phyloP scores from a whole-genome alignment of 495 filamentous ascomycete genomes.

The Penicillium diatomitis region DNA sequence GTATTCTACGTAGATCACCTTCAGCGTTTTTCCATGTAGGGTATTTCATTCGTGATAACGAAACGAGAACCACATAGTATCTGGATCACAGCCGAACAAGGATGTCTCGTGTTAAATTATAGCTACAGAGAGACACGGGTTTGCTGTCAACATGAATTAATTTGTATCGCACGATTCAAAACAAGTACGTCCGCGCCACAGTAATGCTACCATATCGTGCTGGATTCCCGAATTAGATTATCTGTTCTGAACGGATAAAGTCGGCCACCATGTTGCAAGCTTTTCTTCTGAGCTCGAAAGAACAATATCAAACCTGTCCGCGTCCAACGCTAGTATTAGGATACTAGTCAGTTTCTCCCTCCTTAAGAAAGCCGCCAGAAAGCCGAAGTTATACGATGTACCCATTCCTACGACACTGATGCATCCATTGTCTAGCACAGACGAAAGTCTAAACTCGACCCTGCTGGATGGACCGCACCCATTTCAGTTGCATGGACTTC shows the following conservation, averaged over 20 bases:
- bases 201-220: slow-evolving; percentile 35
- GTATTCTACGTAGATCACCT: slow-evolving; percentile 29
- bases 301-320: slow-evolving; percentile 16
- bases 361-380: slow-evolving; percentile 16
- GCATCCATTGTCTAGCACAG: slow-evolving; percentile 10
- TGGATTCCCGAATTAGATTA: slow-evolving; percentile 40
- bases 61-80: slow-evolving; percentile 25
- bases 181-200: slow-evolving; percentile 23
- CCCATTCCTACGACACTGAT: slow-evolving; percentile 29
- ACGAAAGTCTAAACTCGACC: slow-evolving; percentile 1
- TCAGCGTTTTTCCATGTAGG: slow-evolving; percentile 34
- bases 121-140: slow-evolving; percentile 25
- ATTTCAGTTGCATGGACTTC: slow-evolving; percentile 18
- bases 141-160: slow-evolving; percentile 39
- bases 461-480: slow-evolving; percentile 15
- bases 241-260: slow-evolving; percentile 39
- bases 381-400: slow-evolving; percentile 23
- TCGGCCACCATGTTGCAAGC: slow-evolving; percentile 3
- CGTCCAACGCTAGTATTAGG: slow-evolving; percentile 19
- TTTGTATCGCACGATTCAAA: slow-evolving; percentile 30
- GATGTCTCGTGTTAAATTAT: slow-evolving; percentile 27
- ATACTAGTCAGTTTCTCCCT: slow-evolving; percentile 25
- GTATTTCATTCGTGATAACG: slow-evolving; percentile 29
- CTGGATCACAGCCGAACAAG: slow-evolving; percentile 28
- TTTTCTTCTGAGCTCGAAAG: slow-evolving; percentile 20